A percentile compares a stretch with the other conserved stretches of the same genome.
phyloP scores from a whole-genome alignment of 2,329 filamentous ascomycete genomes.

The Monilinia aucupariae region DNA sequence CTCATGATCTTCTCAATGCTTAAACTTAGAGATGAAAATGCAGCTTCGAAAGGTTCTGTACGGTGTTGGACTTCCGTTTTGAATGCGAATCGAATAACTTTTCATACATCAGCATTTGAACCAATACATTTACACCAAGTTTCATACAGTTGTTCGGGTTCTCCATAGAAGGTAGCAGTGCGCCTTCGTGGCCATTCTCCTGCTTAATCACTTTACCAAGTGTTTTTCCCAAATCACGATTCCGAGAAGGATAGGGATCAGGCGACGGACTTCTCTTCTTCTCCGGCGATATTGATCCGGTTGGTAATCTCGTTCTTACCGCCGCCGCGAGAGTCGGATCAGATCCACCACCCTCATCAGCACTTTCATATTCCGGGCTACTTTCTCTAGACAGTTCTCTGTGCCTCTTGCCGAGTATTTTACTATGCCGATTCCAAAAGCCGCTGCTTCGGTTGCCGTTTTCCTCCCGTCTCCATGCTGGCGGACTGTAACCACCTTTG shows the following conservation, averaged over 20 bases:
- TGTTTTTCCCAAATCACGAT: conserved; percentile 36
- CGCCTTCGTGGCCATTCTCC: conserved; percentile 24
- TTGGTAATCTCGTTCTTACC: conserved; percentile 40
- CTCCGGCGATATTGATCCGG: conserved; percentile 49
- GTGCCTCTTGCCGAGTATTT: conserved; percentile 48
- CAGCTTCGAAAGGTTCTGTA: conserved; percentile 74
- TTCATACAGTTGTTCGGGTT: conserved; percentile 48
- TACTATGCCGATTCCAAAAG: conserved; percentile 41
- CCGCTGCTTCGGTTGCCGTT: conserved; percentile 42
- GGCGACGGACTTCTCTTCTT: conserved; percentile 53
- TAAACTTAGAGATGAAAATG: conserved; percentile 57
- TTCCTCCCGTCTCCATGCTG: conserved; percentile 52
- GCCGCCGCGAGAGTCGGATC: conserved; percentile 32
- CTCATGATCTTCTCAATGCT: conserved; percentile 57
- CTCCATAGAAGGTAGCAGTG: conserved; percentile 20
- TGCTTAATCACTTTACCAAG: conserved; percentile 36
- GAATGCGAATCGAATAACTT: conserved; percentile 83
- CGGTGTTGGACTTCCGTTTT: conserved; percentile 84
- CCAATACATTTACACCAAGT: conserved; percentile 13
- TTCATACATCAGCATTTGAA: conserved; percentile 23
- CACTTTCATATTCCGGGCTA: conserved; percentile 56
- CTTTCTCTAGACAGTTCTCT: conserved; percentile 49
- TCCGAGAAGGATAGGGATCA: conserved; percentile 36
- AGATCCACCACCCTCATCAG: conserved; percentile 41
- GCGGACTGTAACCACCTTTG: conserved; percentile 57